phyloP scores from a whole-genome alignment of 2,329 filamentous ascomycete genomes.

The Furcasterigmium sp. region DNA sequence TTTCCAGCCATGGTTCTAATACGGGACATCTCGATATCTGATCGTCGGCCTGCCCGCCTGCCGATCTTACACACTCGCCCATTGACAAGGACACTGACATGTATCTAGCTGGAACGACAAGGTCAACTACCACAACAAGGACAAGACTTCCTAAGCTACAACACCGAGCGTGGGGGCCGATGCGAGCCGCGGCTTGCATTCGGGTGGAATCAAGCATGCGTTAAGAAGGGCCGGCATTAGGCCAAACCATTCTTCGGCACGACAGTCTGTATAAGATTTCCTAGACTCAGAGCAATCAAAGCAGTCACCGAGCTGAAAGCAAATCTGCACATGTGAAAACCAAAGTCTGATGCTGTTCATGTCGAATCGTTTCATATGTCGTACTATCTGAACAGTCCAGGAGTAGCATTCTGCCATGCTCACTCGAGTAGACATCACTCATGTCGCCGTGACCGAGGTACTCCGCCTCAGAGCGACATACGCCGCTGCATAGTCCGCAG shows the following conservation, averaged over 20 bases:
- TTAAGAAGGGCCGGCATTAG: not conserved
- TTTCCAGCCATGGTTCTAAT: not conserved
- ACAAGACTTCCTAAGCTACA: slow-evolving; percentile 48
- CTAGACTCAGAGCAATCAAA: slow-evolving; percentile 18
- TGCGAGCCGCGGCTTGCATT: not conserved
- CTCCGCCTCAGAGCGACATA: slow-evolving; percentile 53
- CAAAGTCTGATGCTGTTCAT: no score
- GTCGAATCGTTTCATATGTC: no score
- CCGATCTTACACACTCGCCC: no score
- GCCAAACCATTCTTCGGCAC: not conserved
- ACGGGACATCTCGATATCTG: no score
- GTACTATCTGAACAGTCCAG: no score
- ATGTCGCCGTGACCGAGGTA: slow-evolving; percentile 9
- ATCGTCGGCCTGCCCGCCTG: no score
- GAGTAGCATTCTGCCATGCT: no score
- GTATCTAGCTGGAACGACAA: slow-evolving; percentile 76
- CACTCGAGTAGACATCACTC: no score
- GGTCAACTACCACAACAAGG: slow-evolving; percentile 97
- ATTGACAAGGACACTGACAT: slow-evolving; percentile 14
- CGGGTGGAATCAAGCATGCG: not conserved
- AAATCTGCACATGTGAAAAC: no score
- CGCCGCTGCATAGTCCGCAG: slow-evolving; percentile 61
- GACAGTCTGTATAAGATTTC: slow-evolving; percentile 10
- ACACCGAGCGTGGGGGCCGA: not conserved
- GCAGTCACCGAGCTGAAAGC: slow-evolving; percentile 1